Evolutionary conservation across 2,329 filamentous ascomycete species (phyloP).

Genomic region (Cytospora mali): DNA sequence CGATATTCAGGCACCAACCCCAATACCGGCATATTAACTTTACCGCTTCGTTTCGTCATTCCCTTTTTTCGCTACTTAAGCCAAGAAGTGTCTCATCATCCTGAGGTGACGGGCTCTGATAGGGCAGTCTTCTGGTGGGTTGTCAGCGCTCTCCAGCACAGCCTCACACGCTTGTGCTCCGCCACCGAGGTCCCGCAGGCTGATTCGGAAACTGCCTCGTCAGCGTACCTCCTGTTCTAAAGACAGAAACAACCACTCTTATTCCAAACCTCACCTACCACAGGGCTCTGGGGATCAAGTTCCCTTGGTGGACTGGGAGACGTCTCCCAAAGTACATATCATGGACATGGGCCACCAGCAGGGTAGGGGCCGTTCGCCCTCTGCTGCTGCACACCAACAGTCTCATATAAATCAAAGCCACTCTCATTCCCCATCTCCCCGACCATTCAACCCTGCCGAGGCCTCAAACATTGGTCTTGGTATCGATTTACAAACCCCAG

Average conservation of each 20-base stretch:
- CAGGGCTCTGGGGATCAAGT: constrained; percentile 14
- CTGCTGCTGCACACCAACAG: constrained; percentile 54
- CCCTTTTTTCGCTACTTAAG: constrained; percentile 17
- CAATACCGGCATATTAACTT: constrained; percentile 6
- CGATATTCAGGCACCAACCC: constrained; percentile 25
- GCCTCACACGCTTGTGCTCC: constrained; percentile 28
- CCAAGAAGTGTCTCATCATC: constrained; percentile 27
- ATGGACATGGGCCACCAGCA: constrained; percentile 55
- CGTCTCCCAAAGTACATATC: constrained; percentile 34
- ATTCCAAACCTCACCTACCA: constrained; percentile 12
- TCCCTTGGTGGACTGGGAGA: constrained; percentile 21
- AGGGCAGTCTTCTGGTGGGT: constrained; percentile 26
- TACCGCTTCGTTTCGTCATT: constrained; percentile 10
- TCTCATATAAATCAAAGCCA: constrained; percentile 70
- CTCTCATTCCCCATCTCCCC: constrained; percentile 58
- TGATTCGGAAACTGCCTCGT: constrained; percentile 30
- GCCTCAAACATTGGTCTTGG: constrained; percentile 54
- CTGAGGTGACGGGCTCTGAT: constrained; percentile 25
- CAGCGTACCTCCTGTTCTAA: constrained; percentile 29
- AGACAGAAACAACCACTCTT: constrained; percentile 28
- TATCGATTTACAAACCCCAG: constrained; percentile 58
- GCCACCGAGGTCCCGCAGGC: constrained; percentile 28
- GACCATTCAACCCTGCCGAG: constrained; percentile 51
- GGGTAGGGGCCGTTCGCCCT: constrained; percentile 63
- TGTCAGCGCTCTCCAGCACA: constrained; percentile 29